Percentiles rank a stretch among this genome's conserved stretches.
These are phyloP conservation scores for Nephromyces sp. DNA, from an alignment of 169 alveolate species.

Conservation along the genomic window DNA sequence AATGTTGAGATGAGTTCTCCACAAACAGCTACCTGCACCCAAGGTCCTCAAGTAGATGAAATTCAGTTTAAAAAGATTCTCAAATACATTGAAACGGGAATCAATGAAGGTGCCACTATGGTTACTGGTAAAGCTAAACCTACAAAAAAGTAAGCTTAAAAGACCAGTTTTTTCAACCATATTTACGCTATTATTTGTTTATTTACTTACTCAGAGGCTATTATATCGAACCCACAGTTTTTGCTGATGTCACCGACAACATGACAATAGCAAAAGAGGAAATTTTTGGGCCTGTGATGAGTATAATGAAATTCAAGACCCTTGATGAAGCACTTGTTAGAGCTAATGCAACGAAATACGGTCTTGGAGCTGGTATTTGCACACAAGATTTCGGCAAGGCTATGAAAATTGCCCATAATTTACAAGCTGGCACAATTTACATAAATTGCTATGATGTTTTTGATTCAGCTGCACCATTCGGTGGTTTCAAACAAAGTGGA, in stretches of 20 bases:
- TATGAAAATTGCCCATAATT: neutral
- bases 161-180: neutral
- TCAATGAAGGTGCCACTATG: conserved; percentile 60
- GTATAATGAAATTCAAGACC: conserved; percentile 16
- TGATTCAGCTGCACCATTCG: conserved; percentile 59
- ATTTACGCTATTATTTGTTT: neutral
- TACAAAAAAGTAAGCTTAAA: neutral
- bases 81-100: conserved; percentile 53
- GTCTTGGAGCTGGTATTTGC: conserved; percentile 70
- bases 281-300: conserved; percentile 58
- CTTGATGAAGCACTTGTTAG: conserved; percentile 38
- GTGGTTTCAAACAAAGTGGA: conserved; percentile 63
- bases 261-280: conserved; percentile 70
- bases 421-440: conserved; percentile 56
- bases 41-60: conserved; percentile 62
- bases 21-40: conserved; percentile 42
- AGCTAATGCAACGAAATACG: conserved; percentile 69
- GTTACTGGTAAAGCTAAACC: conserved; percentile 38
- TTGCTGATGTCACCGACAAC: conserved; percentile 59
- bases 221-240: conserved; percentile 68
- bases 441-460: conserved; percentile 50
- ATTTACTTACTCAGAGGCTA: conserved; percentile 17
- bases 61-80: conserved; percentile 49
- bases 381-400: conserved; percentile 57
- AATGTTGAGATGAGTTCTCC: conserved; percentile 49